Base-by-base conservation (phyloP, 202 grass and related monocot species). In the Saccharum hybrid region DNA sequence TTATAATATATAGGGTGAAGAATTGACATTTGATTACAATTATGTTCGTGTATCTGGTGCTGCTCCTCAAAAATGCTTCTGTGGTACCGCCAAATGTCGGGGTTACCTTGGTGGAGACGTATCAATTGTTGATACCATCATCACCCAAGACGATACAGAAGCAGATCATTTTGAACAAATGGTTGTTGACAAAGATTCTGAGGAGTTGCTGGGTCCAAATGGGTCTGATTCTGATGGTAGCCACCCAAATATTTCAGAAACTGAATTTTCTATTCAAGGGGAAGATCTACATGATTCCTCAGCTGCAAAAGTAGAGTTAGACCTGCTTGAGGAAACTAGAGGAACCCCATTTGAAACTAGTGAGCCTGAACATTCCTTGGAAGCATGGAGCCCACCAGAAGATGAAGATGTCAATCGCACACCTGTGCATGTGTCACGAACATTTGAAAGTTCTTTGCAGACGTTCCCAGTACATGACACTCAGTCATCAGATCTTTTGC, bases 21-120 rank as follows among this genome's bases (percentile, higher is more conserved):
- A 99, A 88, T 79, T 99, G 26, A 99, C 97, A 34, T 99, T 99
- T 80, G 93, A 99, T 84, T 99, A 99, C 80, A 99, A 99, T 71
- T 99, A 99, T 61, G 97, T 96, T 57, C 87, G 93, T 62, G 93
- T 99, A 80, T 89, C 92, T 88, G 93, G 97, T 88, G 97, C 97
- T 71, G 97, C 97, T 74, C 91, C 97, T 46, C 94, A 99, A 82
- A 97, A 92, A 80, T 99, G 97, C 75, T 91, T 92, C 70, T 99
- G 97, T 45, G 88, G 97, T 62, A 88, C 93, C 36, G 49, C 78
- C 77, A 86, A 87, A 71, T 99, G 97, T 57, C 86, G 90, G 65
- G 97, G 97, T 65, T 99, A 99, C 83, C 90, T 99, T 40, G 97
- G 97, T 56, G 93, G 93, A 56, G 97, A 94, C 70, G 84, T 89